These are phyloP conservation scores for Camellia japonica DNA, from an alignment of 148 eudicot genomes.

Conservation along the genomic window DNA sequence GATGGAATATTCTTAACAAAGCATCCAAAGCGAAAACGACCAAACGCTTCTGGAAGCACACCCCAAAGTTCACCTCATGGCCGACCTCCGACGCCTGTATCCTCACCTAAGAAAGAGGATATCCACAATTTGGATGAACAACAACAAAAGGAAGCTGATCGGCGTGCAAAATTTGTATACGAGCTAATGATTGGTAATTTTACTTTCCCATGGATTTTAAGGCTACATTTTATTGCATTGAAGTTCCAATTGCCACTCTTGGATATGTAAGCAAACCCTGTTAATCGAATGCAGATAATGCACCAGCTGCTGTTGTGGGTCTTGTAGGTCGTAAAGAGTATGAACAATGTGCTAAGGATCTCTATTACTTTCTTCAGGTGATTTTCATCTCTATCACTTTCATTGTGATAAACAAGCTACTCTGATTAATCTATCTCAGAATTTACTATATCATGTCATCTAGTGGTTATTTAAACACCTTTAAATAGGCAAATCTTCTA, in stretches of 20 bases:
- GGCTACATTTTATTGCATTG: background rate
- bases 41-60: slow-evolving; percentile 43
- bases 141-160: slow-evolving; percentile 63
- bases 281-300: slow-evolving; percentile 62
- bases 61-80: slow-evolving; percentile 38
- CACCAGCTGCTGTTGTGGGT: slow-evolving; percentile 85
- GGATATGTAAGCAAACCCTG: background rate
- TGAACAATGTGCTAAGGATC: slow-evolving; percentile 92
- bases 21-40: slow-evolving; percentile 74
- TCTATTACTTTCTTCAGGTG: slow-evolving; percentile 96
- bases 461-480: background rate
- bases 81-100: slow-evolving; percentile 40
- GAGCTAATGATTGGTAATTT: slow-evolving; percentile 80
- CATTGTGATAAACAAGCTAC: background rate
- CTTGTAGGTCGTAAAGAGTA: slow-evolving; percentile 93
- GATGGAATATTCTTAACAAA: slow-evolving; percentile 95
- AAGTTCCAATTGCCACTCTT: background rate
- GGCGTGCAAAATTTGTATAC: slow-evolving; percentile 83
- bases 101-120: slow-evolving; percentile 52
- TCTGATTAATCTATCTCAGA: background rate
- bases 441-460: background rate
- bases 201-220: background rate
- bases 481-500: background rate
- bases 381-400: slow-evolving; percentile 67
- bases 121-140: slow-evolving; percentile 46